Conservation (phyloP, 345 rosid genomes). For the Gossypium bickii region DNA sequence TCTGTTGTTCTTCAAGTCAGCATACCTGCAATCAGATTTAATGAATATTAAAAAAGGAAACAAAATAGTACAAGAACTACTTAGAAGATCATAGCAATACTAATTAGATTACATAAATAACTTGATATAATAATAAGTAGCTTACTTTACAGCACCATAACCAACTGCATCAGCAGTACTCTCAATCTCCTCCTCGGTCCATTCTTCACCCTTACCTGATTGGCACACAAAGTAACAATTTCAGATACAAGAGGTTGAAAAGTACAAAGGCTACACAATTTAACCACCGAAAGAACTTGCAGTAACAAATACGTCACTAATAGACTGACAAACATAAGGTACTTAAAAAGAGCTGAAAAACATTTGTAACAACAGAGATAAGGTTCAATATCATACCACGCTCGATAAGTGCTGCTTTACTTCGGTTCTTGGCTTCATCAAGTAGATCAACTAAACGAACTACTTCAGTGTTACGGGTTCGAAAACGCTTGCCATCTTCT, state of each 20-base stretch:
- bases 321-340: background rate
- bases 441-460: constrained; percentile 91
- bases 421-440: constrained; percentile 88
- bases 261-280: background rate
- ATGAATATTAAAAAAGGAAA: background rate
- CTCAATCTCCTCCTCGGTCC: constrained; percentile 84
- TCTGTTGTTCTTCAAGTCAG: constrained; percentile 23
- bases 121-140: background rate
- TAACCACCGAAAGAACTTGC: background rate
- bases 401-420: constrained; percentile 67
- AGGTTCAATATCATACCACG: constrained; percentile 53
- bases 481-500: constrained; percentile 87
- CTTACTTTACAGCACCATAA: constrained; percentile 98
- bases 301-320: background rate
- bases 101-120: background rate
- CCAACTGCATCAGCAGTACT: constrained; percentile 92
- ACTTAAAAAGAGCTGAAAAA: background rate
- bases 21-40: constrained; percentile 12
- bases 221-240: constrained; percentile 3
- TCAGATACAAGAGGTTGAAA: background rate
- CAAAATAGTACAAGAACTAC: constrained; percentile 2
- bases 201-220: constrained; percentile 78
- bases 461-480: constrained; percentile 81
- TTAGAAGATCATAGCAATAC: background rate
- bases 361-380: constrained; percentile 11